A percentile compares a stretch with the other conserved stretches of the same genome.
phyloP scores from a whole-genome alignment of 1,284 basidiomycete species.

The Sporisorium exsertum region DNA sequence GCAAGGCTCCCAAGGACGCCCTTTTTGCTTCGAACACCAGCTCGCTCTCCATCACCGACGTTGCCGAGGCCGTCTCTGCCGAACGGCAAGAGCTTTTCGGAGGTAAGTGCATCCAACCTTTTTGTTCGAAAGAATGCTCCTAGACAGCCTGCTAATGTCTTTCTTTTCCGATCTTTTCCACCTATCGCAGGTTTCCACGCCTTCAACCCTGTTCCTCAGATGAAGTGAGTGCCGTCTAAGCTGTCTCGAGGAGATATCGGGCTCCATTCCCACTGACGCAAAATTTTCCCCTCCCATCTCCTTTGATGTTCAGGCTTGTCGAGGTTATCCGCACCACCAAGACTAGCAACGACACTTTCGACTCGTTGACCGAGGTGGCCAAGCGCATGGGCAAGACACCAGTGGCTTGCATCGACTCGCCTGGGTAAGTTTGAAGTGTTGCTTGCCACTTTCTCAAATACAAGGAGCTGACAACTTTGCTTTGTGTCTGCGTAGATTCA shows the following conservation, averaged over 20 bases:
- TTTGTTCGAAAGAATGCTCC: neutral
- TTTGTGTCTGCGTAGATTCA: conserved; percentile 68
- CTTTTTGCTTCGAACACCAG: conserved; percentile 76
- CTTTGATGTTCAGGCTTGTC: conserved; percentile 55
- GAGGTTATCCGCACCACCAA: conserved; percentile 73
- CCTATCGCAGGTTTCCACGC: conserved; percentile 72
- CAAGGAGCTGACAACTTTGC: conserved; percentile 9
- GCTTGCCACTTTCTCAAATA: neutral
- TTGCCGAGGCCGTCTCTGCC: conserved; percentile 69
- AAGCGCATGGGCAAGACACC: conserved; percentile 73
- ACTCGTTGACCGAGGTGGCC: conserved; percentile 72
- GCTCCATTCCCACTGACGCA: neutral
- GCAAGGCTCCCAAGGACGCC: conserved; percentile 71
- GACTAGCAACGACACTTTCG: conserved; percentile 72
- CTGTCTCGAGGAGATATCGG: neutral
- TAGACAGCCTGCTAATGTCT: neutral
- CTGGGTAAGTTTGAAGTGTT: conserved; percentile 26
- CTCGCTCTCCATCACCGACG: conserved; percentile 72
- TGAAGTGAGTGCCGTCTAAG: conserved; percentile 70
- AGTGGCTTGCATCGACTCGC: conserved; percentile 73
- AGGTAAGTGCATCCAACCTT: neutral
- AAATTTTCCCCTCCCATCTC: neutral
- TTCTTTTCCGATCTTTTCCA: neutral
- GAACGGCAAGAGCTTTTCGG: conserved; percentile 60
- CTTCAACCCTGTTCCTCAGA: conserved; percentile 72